Conservation (phyloP, 2,329 filamentous ascomycete species). For the Penicillium sp. region DNA sequence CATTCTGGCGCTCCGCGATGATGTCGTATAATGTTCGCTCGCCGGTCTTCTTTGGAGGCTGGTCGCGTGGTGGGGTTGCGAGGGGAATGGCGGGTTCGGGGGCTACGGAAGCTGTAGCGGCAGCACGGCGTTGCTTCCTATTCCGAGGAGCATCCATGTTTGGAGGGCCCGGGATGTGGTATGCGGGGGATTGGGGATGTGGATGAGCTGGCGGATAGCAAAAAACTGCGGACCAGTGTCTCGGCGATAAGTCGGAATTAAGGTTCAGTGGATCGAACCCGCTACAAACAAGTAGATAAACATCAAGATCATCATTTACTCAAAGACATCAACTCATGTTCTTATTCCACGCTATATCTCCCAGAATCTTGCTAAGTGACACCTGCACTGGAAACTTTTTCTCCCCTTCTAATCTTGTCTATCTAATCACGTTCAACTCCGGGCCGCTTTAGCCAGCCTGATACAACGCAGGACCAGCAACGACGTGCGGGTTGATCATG, state of each 20-base stretch:
- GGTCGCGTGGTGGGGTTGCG: slow-evolving; percentile 23
- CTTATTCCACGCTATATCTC: not conserved
- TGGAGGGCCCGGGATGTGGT: not conserved
- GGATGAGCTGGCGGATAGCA: slow-evolving; percentile 6
- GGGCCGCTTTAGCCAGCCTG: slow-evolving; percentile 66
- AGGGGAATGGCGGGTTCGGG: slow-evolving; percentile 17
- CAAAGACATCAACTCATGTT: not conserved
- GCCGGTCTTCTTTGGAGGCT: slow-evolving; percentile 26
- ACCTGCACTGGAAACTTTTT: not conserved
- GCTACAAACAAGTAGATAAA: not conserved
- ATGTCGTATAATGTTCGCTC: slow-evolving; percentile 46
- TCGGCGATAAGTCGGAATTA: slow-evolving; percentile 13
- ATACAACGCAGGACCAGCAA: slow-evolving; percentile 68
- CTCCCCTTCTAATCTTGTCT: not conserved
- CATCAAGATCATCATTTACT: not conserved
- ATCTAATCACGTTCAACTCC: not conserved
- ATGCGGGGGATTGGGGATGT: not conserved
- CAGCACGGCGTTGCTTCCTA: slow-evolving; percentile 42
- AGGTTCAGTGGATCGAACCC: not conserved
- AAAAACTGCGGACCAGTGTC: slow-evolving; percentile 4
- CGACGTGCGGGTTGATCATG: slow-evolving; percentile 72
- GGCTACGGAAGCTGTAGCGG: slow-evolving; percentile 17
- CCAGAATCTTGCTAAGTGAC: not conserved
- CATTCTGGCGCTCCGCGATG: slow-evolving; percentile 43
- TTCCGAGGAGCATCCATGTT: slow-evolving; percentile 35